Conservation (phyloP, 176 grass and related monocot genomes). For the Oryza longistaminata region DNA sequence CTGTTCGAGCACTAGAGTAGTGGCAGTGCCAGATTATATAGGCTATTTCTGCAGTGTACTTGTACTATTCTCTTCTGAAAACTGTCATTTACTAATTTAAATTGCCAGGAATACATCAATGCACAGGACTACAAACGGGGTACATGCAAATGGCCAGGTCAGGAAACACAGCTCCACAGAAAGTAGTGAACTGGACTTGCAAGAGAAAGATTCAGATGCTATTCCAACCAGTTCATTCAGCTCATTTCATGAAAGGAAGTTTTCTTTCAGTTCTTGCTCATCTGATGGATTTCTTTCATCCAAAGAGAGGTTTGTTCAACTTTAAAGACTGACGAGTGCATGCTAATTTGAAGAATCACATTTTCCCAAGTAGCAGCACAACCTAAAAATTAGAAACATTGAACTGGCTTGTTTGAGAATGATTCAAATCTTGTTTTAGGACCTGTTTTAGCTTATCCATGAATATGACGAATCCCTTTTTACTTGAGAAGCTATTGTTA, state of each 20-base stretch:
- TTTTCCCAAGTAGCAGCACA: background rate
- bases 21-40: background rate
- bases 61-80: conserved; percentile 2
- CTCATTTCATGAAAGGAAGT: conserved; percentile 53
- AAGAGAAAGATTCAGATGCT: conserved; percentile 47
- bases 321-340: conserved; percentile 5
- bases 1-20: background rate
- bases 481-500: conserved; percentile 4
- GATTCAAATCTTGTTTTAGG: conserved; percentile 18
- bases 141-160: conserved; percentile 11
- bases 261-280: conserved; percentile 64
- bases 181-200: conserved; percentile 36
- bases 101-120: conserved; percentile 44
- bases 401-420: conserved; percentile 3
- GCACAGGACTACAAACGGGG: conserved; percentile 12
- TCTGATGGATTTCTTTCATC: conserved; percentile 55
- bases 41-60: background rate
- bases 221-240: conserved; percentile 31
- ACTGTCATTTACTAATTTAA: conserved; percentile 10
- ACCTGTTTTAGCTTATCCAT: background rate
- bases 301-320: conserved; percentile 58
- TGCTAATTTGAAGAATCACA: conserved; percentile 7
- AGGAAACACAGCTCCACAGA: conserved; percentile 33
- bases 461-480: background rate
- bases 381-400: background rate